Conservation (phyloP, 2,329 filamentous ascomycete genomes). For the Pseudogymnoascus sp. region DNA sequence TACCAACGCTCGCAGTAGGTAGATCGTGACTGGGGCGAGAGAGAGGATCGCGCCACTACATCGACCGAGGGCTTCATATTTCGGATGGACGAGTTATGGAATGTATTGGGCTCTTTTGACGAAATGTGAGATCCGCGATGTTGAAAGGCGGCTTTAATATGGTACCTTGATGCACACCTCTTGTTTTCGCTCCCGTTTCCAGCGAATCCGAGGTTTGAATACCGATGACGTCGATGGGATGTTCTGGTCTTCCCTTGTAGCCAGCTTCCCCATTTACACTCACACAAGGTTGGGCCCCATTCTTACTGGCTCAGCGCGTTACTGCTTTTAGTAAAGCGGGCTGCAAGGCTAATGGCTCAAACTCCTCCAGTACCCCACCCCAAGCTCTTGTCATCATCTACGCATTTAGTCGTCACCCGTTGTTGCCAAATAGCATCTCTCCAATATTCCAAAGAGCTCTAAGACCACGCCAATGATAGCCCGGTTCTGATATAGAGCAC, state of each 20-base stretch:
- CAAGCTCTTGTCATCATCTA: neutral
- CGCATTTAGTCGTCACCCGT: neutral
- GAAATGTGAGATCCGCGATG: no score
- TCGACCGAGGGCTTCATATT: no score
- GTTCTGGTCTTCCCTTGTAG: neutral
- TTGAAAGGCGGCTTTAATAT: neutral
- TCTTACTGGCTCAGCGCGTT: neutral
- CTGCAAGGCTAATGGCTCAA: neutral
- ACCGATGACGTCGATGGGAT: neutral
- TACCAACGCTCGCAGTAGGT: no score
- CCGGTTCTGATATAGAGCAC: neutral
- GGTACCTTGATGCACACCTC: neutral
- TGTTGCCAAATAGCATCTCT: no score
- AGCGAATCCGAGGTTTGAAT: neutral
- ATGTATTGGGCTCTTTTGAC: no score
- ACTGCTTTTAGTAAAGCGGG: neutral
- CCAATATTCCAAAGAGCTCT: no score
- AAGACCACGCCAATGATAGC: no score
- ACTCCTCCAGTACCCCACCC: neutral
- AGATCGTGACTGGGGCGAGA: no score
- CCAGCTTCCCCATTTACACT: neutral
- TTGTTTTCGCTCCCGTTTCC: neutral
- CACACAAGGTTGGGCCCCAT: neutral
- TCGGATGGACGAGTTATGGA: no score
- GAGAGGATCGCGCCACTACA: no score